These are phyloP conservation scores for Axilococcus clingmanii DNA, from an alignment of 139 green algal genomes.

Conservation along the genomic window DNA sequence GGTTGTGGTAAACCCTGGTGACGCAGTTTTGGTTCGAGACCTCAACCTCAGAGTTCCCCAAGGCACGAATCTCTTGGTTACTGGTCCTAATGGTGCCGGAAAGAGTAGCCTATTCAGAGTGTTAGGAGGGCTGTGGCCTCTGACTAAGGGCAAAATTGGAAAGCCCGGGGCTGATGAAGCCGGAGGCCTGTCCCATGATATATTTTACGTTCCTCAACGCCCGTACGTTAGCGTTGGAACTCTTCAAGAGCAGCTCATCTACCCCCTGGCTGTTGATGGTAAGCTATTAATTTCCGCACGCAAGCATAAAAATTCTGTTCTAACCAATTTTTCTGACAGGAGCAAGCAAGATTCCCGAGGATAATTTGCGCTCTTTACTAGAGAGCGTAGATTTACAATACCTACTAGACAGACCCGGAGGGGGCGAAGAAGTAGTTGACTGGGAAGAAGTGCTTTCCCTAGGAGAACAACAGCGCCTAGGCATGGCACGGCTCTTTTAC, in stretches of 20 bases:
- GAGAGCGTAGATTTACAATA: constrained; percentile 49
- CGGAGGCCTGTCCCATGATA: constrained; percentile 41
- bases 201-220: constrained; percentile 63
- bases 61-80: constrained; percentile 70
- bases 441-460: constrained; percentile 48
- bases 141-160: constrained; percentile 34
- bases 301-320: not conserved
- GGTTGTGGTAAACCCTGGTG: constrained; percentile 52
- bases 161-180: constrained; percentile 34
- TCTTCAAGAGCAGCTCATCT: constrained; percentile 63
- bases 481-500: constrained; percentile 67
- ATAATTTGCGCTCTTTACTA: constrained; percentile 38
- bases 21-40: constrained; percentile 38
- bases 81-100: constrained; percentile 50
- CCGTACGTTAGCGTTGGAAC: constrained; percentile 48
- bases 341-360: constrained; percentile 17
- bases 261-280: constrained; percentile 29
- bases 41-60: constrained; percentile 44
- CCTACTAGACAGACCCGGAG: constrained; percentile 26
- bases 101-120: constrained; percentile 57
- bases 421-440: constrained; percentile 20
- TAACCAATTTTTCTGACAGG: not conserved
- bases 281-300: not conserved
- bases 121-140: constrained; percentile 55
- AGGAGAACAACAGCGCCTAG: constrained; percentile 66